Conservation (phyloP, 2,329 filamentous ascomycete genomes). For the Nemania bipapillata region DNA sequence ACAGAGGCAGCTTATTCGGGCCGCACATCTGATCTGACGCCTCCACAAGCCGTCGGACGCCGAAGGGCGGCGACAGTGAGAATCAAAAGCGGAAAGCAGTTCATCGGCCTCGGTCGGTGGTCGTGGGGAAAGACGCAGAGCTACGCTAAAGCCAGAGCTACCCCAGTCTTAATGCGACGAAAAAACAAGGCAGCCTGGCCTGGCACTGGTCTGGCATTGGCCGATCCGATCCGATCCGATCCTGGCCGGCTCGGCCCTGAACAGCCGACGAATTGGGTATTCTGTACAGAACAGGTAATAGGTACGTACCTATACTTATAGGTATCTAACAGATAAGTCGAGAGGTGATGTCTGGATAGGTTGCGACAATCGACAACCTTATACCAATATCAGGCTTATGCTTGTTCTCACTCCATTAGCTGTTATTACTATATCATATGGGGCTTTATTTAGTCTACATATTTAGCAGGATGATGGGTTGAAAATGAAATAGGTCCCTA, state of each 20-base stretch:
- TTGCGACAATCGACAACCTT: too few relatives aligned
- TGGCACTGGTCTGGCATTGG: not conserved
- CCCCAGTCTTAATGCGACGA: not conserved
- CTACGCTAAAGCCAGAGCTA: not conserved
- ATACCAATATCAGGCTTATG: too few relatives aligned
- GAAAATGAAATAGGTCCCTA: too few relatives aligned
- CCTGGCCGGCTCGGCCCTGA: not conserved
- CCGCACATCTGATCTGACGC: slow-evolving; percentile 38
- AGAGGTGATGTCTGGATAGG: too few relatives aligned
- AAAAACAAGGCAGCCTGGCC: not conserved
- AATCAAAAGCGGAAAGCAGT: slow-evolving; percentile 50
- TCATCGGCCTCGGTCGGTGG: slow-evolving; percentile 47
- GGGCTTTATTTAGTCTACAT: too few relatives aligned
- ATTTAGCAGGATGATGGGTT: too few relatives aligned
- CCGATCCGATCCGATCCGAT: not conserved
- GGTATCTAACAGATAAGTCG: too few relatives aligned
- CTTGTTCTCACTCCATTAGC: too few relatives aligned
- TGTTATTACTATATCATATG: too few relatives aligned
- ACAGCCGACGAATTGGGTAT: not conserved
- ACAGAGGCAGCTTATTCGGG: slow-evolving; percentile 36
- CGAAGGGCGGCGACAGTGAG: slow-evolving; percentile 33
- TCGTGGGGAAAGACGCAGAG: not conserved
- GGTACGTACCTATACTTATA: not conserved
- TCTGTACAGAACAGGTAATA: not conserved
- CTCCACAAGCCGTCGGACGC: slow-evolving; percentile 44